phyloP scores from a whole-genome alignment of 1,139 yeast genomes.

The Hyphopichia burtonii region DNA sequence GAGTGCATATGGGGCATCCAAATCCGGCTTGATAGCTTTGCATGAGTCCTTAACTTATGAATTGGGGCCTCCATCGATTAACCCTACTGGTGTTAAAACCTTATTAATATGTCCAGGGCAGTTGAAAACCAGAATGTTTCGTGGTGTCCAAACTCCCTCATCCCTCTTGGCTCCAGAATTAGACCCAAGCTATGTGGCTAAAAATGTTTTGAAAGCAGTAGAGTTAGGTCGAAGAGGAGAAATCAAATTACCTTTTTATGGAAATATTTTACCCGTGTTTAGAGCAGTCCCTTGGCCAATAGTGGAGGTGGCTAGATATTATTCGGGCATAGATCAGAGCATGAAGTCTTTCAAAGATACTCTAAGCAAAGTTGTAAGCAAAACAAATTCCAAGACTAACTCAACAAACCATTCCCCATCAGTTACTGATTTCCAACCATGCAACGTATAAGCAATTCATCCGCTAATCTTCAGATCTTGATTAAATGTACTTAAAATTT shows the following conservation, averaged over 20 bases:
- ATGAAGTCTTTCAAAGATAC: conserved; percentile 24
- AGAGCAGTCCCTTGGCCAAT: conserved; percentile 75
- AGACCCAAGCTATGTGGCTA: conserved; percentile 65
- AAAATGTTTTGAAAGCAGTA: conserved; percentile 53
- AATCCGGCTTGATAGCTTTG: conserved; percentile 78
- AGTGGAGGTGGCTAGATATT: conserved; percentile 49
- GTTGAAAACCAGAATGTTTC: conserved; percentile 69
- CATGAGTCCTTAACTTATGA: conserved; percentile 82
- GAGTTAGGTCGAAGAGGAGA: conserved; percentile 66
- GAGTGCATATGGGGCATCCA: conserved; percentile 85
- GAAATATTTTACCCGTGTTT: conserved; percentile 67
- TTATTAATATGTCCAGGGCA: conserved; percentile 87
- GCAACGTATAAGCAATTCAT: too few relatives aligned
- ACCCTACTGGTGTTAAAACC: conserved; percentile 60
- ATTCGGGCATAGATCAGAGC: conserved; percentile 64
- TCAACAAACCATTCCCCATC: conserved; percentile 5
- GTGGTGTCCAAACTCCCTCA: conserved; percentile 70
- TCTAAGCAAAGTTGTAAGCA: conserved; percentile 14
- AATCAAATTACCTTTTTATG: conserved; percentile 72
- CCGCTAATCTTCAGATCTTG: too few relatives aligned
- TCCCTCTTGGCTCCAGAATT: conserved; percentile 76
- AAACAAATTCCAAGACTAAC: conserved; percentile 16
- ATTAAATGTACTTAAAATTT: too few relatives aligned
- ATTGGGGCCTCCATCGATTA: conserved; percentile 52
- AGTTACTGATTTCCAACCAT: background rate